phyloP scores from a whole-genome alignment of 352 stramenopile species.

The Pythium phragmitis region DNA sequence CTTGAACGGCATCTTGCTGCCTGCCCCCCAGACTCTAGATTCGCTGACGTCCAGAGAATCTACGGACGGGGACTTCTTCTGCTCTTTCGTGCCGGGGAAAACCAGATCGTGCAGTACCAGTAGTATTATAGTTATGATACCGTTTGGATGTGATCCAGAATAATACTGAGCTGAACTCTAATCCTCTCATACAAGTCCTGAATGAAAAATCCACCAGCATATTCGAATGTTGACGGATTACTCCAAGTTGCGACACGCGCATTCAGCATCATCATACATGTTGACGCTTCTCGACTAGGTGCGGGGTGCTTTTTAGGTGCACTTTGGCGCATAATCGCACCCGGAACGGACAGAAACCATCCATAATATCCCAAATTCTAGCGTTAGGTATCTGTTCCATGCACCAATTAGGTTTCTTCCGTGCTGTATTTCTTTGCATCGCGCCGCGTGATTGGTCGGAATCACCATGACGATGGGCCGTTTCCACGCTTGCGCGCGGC shows the following conservation, averaged over 20 bases:
- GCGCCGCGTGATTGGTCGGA: not conserved
- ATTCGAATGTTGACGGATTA: slow-evolving; percentile 42
- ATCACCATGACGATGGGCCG: not conserved
- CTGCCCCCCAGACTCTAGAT: too few species aligned
- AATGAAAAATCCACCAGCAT: too few species aligned
- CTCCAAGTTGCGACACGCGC: slow-evolving; percentile 46
- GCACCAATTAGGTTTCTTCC: not conserved
- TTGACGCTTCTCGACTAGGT: slow-evolving; percentile 13
- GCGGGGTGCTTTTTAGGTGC: not conserved
- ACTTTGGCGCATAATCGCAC: not conserved
- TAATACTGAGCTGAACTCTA: too few species aligned
- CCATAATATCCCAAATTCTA: not conserved
- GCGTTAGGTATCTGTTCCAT: not conserved
- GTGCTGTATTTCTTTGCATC: not conserved
- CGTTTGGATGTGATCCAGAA: too few species aligned
- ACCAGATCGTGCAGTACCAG: too few species aligned
- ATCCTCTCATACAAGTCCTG: too few species aligned
- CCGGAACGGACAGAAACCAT: not conserved
- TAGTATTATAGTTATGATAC: too few species aligned
- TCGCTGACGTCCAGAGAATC: too few species aligned
- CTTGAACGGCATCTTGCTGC: too few species aligned
- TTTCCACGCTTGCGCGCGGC: not conserved
- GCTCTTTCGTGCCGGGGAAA: too few species aligned
- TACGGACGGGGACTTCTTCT: too few species aligned
- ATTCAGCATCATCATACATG: slow-evolving; percentile 33